These are phyloP conservation scores for Vitis hybrid DNA, from an alignment of 177 flowering plant species.

Conservation along the genomic window DNA sequence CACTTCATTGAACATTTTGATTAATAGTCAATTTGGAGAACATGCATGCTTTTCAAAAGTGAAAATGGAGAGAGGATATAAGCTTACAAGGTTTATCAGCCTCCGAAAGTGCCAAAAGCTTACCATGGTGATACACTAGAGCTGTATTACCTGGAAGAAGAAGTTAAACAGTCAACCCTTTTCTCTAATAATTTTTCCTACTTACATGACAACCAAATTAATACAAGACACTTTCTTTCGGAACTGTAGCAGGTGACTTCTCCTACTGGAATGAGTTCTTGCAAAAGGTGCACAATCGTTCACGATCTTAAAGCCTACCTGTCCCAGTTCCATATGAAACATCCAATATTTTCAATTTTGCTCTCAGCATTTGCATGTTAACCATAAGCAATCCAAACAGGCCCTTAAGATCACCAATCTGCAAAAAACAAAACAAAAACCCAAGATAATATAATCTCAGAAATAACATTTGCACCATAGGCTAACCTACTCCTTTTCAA, in stretches of 20 bases:
- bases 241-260: neutral
- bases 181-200: neutral
- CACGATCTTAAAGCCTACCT: constrained; percentile 34
- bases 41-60: neutral
- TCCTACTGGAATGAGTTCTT: neutral
- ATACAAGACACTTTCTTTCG: neutral
- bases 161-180: constrained; percentile 10
- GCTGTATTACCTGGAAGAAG: constrained; percentile 70
- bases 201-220: neutral
- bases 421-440: constrained; percentile 15
- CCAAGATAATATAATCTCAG: neutral
- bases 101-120: constrained; percentile 83
- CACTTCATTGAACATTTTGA: too few relatives aligned
- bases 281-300: neutral
- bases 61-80: constrained; percentile 5
- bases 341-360: constrained; percentile 73
- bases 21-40: too few relatives aligned
- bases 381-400: constrained; percentile 77
- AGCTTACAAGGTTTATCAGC: constrained; percentile 82
- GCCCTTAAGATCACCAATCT: constrained; percentile 93
- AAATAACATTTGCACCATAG: neutral
- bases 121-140: constrained; percentile 84
- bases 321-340: constrained; percentile 71
- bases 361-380: constrained; percentile 64
- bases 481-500: too few relatives aligned